phyloP scores from a whole-genome alignment of 163 green algal genomes.

The Chlamydomonas reinhardtii region DNA sequence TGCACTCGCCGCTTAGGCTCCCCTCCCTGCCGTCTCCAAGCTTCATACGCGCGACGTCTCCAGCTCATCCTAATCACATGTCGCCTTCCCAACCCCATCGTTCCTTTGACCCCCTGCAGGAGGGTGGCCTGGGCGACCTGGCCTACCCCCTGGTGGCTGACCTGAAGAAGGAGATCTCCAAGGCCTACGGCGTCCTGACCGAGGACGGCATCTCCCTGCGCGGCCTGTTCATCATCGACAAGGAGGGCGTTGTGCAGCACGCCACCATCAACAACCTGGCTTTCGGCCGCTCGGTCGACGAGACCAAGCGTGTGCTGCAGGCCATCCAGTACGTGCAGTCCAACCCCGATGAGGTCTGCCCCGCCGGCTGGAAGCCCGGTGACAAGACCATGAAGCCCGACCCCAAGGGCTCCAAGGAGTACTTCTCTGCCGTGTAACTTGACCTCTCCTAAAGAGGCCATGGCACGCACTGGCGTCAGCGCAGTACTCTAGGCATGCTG shows the following conservation, averaged over 20 bases:
- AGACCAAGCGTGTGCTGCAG: slow-evolving; percentile 96
- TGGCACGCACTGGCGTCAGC: no score
- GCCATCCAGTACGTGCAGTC: slow-evolving; percentile 80
- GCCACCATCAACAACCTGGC: slow-evolving; percentile 98
- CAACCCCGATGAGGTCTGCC: slow-evolving; percentile 97
- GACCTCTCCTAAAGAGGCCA: no score
- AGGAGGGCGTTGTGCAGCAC: slow-evolving; percentile 97
- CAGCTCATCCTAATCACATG: no score
- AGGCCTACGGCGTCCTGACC: slow-evolving; percentile 92
- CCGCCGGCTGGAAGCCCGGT: slow-evolving; percentile 94
- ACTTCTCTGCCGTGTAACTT: slow-evolving; percentile 87
- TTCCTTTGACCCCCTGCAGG: neutral
- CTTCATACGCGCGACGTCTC: no score
- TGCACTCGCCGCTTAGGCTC: no score
- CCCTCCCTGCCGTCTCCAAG: no score
- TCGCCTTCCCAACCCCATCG: no score
- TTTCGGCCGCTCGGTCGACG: slow-evolving; percentile 97
- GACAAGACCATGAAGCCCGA: slow-evolving; percentile 94
- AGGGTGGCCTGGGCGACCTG: slow-evolving; percentile 94
- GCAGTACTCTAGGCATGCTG: no score
- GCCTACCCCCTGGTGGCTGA: slow-evolving; percentile 96
- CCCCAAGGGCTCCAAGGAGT: slow-evolving; percentile 93
- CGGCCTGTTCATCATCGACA: slow-evolving; percentile 99
- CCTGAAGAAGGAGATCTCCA: slow-evolving; percentile 93
- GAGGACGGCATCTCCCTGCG: slow-evolving; percentile 97